Evolutionary conservation across 2,329 filamentous ascomycete genomes (phyloP), one percentile per base, ranked within the genome.

Genomic region (Raffaelea ambrosiae): DNA sequence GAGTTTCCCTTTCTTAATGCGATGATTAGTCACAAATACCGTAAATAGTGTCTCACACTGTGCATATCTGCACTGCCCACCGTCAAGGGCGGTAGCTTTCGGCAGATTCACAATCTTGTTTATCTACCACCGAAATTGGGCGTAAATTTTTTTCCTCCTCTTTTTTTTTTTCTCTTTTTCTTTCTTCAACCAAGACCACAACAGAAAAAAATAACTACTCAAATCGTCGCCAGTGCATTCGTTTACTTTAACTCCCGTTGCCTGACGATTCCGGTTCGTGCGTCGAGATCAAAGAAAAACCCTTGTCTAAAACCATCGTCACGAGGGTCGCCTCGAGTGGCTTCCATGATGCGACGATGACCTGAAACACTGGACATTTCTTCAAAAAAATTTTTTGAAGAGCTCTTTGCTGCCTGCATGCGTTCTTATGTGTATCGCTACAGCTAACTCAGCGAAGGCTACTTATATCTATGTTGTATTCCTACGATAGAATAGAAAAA

Each of bases 221-320:
- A 57, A 60, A n/a, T n/a, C 56, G 58, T 61, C 63, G 67, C 59
- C 67, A 69, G 67, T 60, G 51, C 57, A 57, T 57, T 55, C 48
- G 50, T 51, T 48, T 40, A 48, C 53, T n/a, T n/a, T n/a, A n/a
- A n/a, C 55, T 19, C 5, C 60, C 55, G 66, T 64, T 64, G 63
- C 51, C 72, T 75, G 75, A 64, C 69, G 69, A 71, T 64, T 66
- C 66, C 68, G 71, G 71, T 72, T 64, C 54, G 66, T 71, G 73
- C 68, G 77, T 78, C 76, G 61, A 81, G 77, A 81, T 61, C 55
- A 69, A 76, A 29, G 13, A 38, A 8, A 55, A 58, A 61, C 74
- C 74, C 69, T 78, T 79, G 74, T 69, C 70, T 73, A 81, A 81
- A 81, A 81, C 77, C 77, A 80, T 81, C 67, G 72, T 79, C 76